Evolutionary conservation across 805 yeast genomes (phyloP).

Genomic region (Scheffersomyces ergatensis): DNA sequence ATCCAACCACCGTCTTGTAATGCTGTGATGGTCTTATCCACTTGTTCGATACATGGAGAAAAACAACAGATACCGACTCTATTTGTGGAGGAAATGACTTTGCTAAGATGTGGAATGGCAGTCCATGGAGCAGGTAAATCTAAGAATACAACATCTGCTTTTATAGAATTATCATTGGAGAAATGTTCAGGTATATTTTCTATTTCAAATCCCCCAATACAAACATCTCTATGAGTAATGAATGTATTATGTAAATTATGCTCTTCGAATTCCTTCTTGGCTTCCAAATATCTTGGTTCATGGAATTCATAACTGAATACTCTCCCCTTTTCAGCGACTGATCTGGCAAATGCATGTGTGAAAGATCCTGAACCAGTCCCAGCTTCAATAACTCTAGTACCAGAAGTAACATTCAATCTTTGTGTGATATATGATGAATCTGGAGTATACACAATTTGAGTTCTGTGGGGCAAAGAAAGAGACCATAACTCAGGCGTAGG

Average conservation of each 20-base stretch:
- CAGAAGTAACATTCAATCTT: slow-evolving; percentile 69
- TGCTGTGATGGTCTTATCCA: slow-evolving; percentile 77
- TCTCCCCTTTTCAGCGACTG: slow-evolving; percentile 58
- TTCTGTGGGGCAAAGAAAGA: slow-evolving; percentile 90
- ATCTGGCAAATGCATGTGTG: slow-evolving; percentile 87
- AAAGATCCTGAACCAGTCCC: slow-evolving; percentile 98
- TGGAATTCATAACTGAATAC: slow-evolving; percentile 91
- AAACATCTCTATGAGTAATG: slow-evolving; percentile 89
- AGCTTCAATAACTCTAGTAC: slow-evolving; percentile 85
- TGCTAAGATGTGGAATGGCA: slow-evolving; percentile 74
- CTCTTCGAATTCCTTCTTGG: slow-evolving; percentile 66
- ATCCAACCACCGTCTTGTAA: slow-evolving; percentile 79
- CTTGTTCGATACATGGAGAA: slow-evolving; percentile 98
- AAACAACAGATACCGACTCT: slow-evolving; percentile 85
- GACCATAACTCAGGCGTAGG: slow-evolving; percentile 98
- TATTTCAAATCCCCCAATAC: slow-evolving; percentile 76
- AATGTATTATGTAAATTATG: slow-evolving; percentile 69
- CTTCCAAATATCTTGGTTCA: slow-evolving; percentile 77
- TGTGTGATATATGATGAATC: slow-evolving; percentile 91
- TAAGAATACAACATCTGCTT: slow-evolving; percentile 75
- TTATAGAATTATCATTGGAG: slow-evolving; percentile 25
- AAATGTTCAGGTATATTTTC: slow-evolving; percentile 27
- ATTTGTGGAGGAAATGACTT: slow-evolving; percentile 52
- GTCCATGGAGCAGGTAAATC: slow-evolving; percentile 98
- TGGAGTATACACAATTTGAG: slow-evolving; percentile 96